These are phyloP conservation scores for Vitellaria paradoxa DNA, from an alignment of 179 eudicot genomes.

Conservation along the genomic window DNA sequence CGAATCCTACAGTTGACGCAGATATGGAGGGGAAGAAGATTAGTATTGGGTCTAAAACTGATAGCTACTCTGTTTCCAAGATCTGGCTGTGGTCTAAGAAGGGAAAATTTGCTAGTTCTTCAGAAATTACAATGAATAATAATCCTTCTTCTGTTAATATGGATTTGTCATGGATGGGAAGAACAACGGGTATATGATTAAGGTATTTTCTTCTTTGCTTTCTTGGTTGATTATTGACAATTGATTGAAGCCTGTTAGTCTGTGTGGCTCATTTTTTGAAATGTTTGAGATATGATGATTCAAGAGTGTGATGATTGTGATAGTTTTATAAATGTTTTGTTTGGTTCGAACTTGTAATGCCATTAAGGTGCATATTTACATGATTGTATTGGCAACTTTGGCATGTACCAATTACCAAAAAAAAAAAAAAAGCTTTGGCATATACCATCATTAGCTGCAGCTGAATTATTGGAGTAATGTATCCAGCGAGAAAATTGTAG, in stretches of 20 bases:
- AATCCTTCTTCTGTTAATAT: slow-evolving; percentile 7
- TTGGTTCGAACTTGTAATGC: neutral
- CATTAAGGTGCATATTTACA: neutral
- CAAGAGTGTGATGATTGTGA: slow-evolving; percentile 5
- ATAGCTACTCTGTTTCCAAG: slow-evolving; percentile 57
- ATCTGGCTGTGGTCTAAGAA: slow-evolving; percentile 56
- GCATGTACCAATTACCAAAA: neutral
- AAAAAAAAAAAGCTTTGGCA: too few species aligned
- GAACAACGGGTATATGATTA: slow-evolving; percentile 13
- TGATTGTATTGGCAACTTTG: neutral
- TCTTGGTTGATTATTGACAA: slow-evolving; percentile 5
- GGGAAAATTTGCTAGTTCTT: slow-evolving; percentile 40
- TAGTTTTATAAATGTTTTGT: neutral
- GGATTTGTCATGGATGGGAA: slow-evolving; percentile 27
- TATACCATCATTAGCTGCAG: neutral
- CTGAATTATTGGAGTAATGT: neutral
- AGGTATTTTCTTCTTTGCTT: neutral
- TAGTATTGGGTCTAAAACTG: slow-evolving; percentile 35
- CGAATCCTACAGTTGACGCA: slow-evolving; percentile 7
- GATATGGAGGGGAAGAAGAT: slow-evolving; percentile 43
- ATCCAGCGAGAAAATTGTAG: neutral
- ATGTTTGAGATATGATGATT: slow-evolving; percentile 3
- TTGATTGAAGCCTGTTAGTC: neutral
- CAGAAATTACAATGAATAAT: slow-evolving; percentile 19
- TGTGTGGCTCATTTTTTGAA: neutral